phyloP scores from a whole-genome alignment of 2,329 filamentous ascomycete genomes.

The Aspergillus jensenii region DNA sequence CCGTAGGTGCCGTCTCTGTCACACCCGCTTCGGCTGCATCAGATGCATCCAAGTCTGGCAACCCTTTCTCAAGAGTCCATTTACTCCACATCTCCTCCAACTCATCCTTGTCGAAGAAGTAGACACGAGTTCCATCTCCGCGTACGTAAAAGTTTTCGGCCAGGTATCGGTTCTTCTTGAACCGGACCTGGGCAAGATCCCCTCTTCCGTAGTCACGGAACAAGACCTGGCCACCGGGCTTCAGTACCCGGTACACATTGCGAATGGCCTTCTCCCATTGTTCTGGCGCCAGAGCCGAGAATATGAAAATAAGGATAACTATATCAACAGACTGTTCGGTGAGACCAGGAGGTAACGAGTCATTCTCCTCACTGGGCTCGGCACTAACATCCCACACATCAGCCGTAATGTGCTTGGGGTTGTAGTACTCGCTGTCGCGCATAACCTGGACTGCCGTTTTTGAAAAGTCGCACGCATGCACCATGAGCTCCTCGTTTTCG shows the following conservation, averaged over 20 bases:
- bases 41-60: constrained; percentile 15
- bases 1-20: constrained; percentile 11
- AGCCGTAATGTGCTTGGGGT: constrained; percentile 70
- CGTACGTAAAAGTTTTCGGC: constrained; percentile 97
- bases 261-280: constrained; percentile 82
- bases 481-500: constrained; percentile 74
- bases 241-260: constrained; percentile 80
- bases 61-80: constrained; percentile 37
- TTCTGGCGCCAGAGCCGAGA: constrained; percentile 80
- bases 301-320: constrained; percentile 94
- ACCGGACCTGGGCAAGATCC: constrained; percentile 92
- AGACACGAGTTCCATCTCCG: constrained; percentile 92
- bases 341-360: constrained; percentile 70
- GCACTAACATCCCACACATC: constrained; percentile 92
- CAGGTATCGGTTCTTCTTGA: constrained; percentile 91
- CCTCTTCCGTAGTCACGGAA: constrained; percentile 97
- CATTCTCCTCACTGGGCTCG: constrained; percentile 49
- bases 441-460: constrained; percentile 95
- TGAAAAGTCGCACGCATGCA: constrained; percentile 96
- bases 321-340: constrained; percentile 81
- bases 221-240: constrained; percentile 87
- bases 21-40: constrained; percentile 5
- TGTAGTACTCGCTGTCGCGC: constrained; percentile 74
- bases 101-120: constrained; percentile 92
- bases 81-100: constrained; percentile 75